Evolutionary conservation across 306 rosid species (phyloP).

Genomic region (Quercus variabilis): DNA sequence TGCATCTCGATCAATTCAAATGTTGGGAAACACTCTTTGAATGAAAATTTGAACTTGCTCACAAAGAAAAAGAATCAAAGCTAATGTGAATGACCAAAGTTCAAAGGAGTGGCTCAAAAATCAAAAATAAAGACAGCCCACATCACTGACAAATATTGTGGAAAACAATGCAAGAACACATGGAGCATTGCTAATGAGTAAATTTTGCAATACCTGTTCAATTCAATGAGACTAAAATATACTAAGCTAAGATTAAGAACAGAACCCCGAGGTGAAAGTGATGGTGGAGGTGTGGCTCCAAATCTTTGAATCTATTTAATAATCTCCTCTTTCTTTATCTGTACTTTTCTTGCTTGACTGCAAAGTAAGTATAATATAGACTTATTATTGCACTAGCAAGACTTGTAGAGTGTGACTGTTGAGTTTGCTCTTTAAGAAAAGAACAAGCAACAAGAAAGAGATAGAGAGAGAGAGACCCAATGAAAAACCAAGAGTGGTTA

Average conservation of each 20-base stretch:
- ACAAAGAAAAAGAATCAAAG: slow-evolving; percentile 34
- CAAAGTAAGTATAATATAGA: slow-evolving; percentile 39
- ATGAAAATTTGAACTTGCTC: slow-evolving; percentile 29
- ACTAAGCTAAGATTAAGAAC: slow-evolving; percentile 17
- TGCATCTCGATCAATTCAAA: neutral
- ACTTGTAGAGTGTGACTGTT: slow-evolving; percentile 6
- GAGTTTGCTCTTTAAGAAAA: slow-evolving; percentile 9
- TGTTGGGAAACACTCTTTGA: slow-evolving; percentile 7
- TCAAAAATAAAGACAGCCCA: slow-evolving; percentile 37
- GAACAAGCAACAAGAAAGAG: slow-evolving; percentile 15
- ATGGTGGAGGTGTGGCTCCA: slow-evolving; percentile 33
- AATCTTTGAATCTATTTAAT: neutral
- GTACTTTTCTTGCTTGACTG: slow-evolving; percentile 47
- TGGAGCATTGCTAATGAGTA: slow-evolving; percentile 37
- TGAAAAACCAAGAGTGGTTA: slow-evolving; percentile 57
- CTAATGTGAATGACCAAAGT: slow-evolving; percentile 32
- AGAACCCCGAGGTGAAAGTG: slow-evolving; percentile 72
- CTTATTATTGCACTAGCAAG: slow-evolving; percentile 13
- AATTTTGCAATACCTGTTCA: slow-evolving; percentile 34
- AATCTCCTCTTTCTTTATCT: slow-evolving; percentile 10
- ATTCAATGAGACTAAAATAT: slow-evolving; percentile 30
- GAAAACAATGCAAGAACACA: slow-evolving; percentile 75
- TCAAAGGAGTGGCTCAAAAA: slow-evolving; percentile 48
- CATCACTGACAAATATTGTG: slow-evolving; percentile 38
- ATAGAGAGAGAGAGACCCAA: slow-evolving; percentile 36